A percentile compares a stretch with the other conserved stretches of the same genome.
phyloP scores from a whole-genome alignment of 345 rosid species.

The Punica granatum region DNA sequence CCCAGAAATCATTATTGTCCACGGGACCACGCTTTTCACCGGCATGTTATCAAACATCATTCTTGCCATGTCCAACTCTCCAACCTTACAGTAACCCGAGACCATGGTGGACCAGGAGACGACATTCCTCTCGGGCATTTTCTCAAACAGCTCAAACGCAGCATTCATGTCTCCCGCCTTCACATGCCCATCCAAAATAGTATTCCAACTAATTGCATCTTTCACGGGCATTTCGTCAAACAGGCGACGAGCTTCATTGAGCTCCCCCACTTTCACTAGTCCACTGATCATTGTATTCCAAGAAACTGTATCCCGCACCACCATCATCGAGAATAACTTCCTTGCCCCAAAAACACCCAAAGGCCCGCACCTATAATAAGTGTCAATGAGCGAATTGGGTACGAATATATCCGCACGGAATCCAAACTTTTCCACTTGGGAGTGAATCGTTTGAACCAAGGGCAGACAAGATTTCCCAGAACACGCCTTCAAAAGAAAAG shows the following conservation, averaged over 20 bases:
- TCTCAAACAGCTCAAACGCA: constrained; percentile 61
- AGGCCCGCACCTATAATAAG: constrained; percentile 64
- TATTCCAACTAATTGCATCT: constrained; percentile 79
- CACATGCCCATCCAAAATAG: constrained; percentile 68
- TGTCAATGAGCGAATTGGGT: constrained; percentile 79
- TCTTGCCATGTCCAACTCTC: constrained; percentile 83
- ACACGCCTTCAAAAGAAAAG: constrained; percentile 72
- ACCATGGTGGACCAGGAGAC: constrained; percentile 92
- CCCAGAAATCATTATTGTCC: constrained; percentile 83
- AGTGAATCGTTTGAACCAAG: constrained; percentile 66
- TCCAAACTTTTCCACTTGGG: constrained; percentile 56
- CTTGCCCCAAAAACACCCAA: constrained; percentile 50
- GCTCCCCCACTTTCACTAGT: constrained; percentile 41
- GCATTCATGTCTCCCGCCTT: constrained; percentile 57
- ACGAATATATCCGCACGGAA: constrained; percentile 66
- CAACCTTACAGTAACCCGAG: constrained; percentile 60
- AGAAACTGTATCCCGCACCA: constrained; percentile 53
- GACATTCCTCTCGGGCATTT: constrained; percentile 67
- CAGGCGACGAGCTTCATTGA: constrained; percentile 46
- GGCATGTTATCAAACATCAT: constrained; percentile 81
- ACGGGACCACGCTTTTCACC: constrained; percentile 56
- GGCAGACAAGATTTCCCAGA: constrained; percentile 38
- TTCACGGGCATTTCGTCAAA: constrained; percentile 74
- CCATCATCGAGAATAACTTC: constrained; percentile 53
- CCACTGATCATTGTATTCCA: constrained; percentile 86